Evolutionary conservation across 139 green algal genomes (phyloP), one percentile per base, ranked within the genome.

Genomic region (Picochlorum costavermella): DNA sequence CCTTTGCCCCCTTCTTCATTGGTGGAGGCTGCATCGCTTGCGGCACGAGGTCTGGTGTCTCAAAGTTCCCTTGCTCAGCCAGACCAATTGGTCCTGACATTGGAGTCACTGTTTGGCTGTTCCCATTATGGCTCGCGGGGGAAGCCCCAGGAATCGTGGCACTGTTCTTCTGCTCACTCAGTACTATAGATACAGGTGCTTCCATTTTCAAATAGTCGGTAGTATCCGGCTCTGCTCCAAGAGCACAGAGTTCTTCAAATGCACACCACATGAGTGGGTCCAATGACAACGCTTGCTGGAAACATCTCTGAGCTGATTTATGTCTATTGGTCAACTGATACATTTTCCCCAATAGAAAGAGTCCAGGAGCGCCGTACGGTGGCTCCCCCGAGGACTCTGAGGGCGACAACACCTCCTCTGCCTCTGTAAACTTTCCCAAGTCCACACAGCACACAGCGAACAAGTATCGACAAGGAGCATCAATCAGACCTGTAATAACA

Each of bases 191-290:
- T 23, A 23, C 40, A 44, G 45, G 30, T 33, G 12, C 16, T 53
- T 23, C 0, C 14, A 53, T 28, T 53, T 53, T 8, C 16, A 70
- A 31, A 30, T 69, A 70, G 48, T 59, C 31, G 23, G 70, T 50
- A n/a, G 70, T 68, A 59, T 84, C 79, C 16, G 72, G 6, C 13
- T 68, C 72, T 30, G 63, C 76, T 79, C 88, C 92, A 16, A 97
- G 71, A 5, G 70, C 50, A 68, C 92, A 97, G 6, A 98, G 84
- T 81, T 94, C 90, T 68, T 96, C 85, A 69, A 86, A 95, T 2
- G 92, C 87, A n/a, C 60, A 77, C 91, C 91, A 97, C 61, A 95
- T 64, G 64, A 95, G 75, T 6, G 88, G 88, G 65, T 96, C 83
- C 25, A 84, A n/a, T 2, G 56, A 56, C 55, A 95, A 79, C n/a